Evolutionary conservation across 768 basidiomycete genomes (phyloP).

Genomic region (Leccinellum rugosiceps): DNA sequence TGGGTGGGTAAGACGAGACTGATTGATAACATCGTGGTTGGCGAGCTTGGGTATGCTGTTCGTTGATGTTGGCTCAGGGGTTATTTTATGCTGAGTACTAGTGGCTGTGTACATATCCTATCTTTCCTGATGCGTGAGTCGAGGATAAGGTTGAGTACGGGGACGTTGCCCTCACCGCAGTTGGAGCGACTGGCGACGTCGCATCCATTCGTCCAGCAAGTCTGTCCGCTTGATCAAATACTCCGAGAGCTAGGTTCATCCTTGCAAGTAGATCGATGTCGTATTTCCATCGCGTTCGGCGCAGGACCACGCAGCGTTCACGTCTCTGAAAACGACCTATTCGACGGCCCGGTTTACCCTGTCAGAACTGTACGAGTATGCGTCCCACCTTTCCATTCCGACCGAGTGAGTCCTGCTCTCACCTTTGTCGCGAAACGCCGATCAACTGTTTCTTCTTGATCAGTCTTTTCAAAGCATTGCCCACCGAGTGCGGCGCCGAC

Average conservation of each 20-base stretch:
- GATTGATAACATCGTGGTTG: slow-evolving; percentile 90
- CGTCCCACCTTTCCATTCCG: slow-evolving; percentile 21
- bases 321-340: slow-evolving; percentile 43
- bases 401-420: slow-evolving; percentile 9
- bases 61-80: not conserved
- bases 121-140: slow-evolving; percentile 14
- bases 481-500: slow-evolving; percentile 32
- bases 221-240: slow-evolving; percentile 20
- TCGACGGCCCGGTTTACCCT: slow-evolving; percentile 43
- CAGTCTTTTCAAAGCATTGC: slow-evolving; percentile 40
- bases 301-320: slow-evolving; percentile 39
- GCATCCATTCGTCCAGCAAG: slow-evolving; percentile 57
- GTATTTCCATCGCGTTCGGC: slow-evolving; percentile 47
- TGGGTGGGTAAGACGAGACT: slow-evolving; percentile 85
- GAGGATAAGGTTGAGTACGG: slow-evolving; percentile 17
- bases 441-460: not conserved
- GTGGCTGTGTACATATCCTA: slow-evolving; percentile 18
- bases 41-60: slow-evolving; percentile 32
- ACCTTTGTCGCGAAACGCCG: not conserved
- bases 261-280: slow-evolving; percentile 51
- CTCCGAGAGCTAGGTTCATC: slow-evolving; percentile 1
- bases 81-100: not conserved
- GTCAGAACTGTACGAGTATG: slow-evolving; percentile 41
- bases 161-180: slow-evolving; percentile 25
- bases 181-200: slow-evolving; percentile 34